These are phyloP conservation scores for Daldinia loculata DNA, from an alignment of 495 filamentous ascomycete genomes.

Conservation along the genomic window DNA sequence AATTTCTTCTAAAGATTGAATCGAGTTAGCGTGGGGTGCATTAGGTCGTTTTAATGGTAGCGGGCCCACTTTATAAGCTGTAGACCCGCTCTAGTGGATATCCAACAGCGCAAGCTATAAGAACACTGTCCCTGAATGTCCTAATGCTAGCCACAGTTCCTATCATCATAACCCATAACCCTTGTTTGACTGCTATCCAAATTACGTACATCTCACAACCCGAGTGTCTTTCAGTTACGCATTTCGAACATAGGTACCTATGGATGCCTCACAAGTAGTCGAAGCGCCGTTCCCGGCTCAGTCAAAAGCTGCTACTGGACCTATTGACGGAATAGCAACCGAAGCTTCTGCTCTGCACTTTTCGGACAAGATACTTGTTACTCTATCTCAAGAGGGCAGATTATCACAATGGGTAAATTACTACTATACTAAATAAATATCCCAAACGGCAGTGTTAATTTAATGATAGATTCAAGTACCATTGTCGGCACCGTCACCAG, in stretches of 20 bases:
- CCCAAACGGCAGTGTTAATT: constrained; percentile 3
- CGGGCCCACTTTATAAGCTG: neutral
- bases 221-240: neutral
- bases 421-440: neutral
- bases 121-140: neutral
- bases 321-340: constrained; percentile 73
- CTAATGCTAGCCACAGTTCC: neutral
- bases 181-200: neutral
- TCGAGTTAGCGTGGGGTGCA: constrained; percentile 43
- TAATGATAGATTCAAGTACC: constrained; percentile 81
- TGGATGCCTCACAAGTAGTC: constrained; percentile 36
- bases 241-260: constrained; percentile 14
- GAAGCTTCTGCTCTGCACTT: constrained; percentile 76
- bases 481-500: constrained; percentile 72
- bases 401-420: constrained; percentile 87
- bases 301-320: constrained; percentile 70
- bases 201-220: neutral
- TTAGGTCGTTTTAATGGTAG: neutral
- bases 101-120: neutral
- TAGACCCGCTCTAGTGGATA: neutral
- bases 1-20: constrained; percentile 42
- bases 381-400: constrained; percentile 84
- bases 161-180: too few species aligned
- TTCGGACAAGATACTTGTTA: constrained; percentile 91
- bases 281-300: constrained; percentile 76